Evolutionary conservation across 2,329 filamentous ascomycete species (phyloP).

Genomic region (Sordariomycetes sp.): DNA sequence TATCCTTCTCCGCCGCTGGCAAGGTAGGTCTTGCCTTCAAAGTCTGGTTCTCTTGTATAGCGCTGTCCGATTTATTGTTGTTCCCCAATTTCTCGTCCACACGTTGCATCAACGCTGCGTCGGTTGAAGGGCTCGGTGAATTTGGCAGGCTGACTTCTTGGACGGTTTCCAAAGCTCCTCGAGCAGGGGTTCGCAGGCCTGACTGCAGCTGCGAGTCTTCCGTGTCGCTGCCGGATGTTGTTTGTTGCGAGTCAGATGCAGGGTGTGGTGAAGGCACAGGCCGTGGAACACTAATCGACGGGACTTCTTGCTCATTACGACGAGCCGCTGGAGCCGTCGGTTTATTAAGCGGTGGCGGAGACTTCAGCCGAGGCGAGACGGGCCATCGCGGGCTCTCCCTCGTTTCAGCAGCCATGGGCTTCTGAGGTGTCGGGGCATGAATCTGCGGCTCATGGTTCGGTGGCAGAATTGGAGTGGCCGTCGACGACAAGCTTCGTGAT

Average conservation of each 20-base stretch:
- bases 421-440: slow-evolving; percentile 56
- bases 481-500: slow-evolving; percentile 59
- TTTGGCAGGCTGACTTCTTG: slow-evolving; percentile 77
- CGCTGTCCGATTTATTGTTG: slow-evolving; percentile 31
- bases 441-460: slow-evolving; percentile 51
- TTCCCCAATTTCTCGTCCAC: slow-evolving; percentile 37
- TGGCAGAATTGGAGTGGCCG: slow-evolving; percentile 57
- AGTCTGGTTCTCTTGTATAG: slow-evolving; percentile 28
- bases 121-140: slow-evolving; percentile 46
- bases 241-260: slow-evolving; percentile 20
- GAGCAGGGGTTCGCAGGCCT: slow-evolving; percentile 50
- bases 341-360: slow-evolving; percentile 56
- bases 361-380: slow-evolving; percentile 66
- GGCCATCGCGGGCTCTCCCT: slow-evolving; percentile 63
- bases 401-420: slow-evolving; percentile 42
- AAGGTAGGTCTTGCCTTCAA: slow-evolving; percentile 37
- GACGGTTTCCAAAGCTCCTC: slow-evolving; percentile 74
- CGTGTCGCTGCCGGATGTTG: slow-evolving; percentile 39
- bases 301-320: slow-evolving; percentile 40
- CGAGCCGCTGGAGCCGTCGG: slow-evolving; percentile 33
- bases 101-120: slow-evolving; percentile 38
- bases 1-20: slow-evolving; percentile 33
- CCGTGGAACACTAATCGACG: slow-evolving; percentile 39
- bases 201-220: slow-evolving; percentile 38
- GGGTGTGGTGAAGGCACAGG: slow-evolving; percentile 36